Evolutionary conservation across 495 filamentous ascomycete genomes (phyloP).

Genomic region (Niebla homalea): DNA sequence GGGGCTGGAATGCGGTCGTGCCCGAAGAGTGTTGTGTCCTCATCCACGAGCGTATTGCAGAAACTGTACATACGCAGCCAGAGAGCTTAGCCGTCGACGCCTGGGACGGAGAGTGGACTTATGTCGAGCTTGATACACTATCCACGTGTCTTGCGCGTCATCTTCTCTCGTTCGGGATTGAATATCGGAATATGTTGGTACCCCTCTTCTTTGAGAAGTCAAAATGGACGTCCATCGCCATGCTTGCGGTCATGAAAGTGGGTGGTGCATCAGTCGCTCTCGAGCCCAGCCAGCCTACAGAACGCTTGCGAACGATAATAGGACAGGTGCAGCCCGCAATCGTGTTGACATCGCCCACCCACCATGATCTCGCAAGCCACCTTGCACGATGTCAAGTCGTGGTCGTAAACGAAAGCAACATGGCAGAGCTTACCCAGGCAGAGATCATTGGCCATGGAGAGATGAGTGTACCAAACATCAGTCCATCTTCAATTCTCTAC

Average conservation of each 20-base stretch:
- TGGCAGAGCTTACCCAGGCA: background rate
- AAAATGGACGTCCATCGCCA: conserved; percentile 29
- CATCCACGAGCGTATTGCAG: conserved; percentile 25
- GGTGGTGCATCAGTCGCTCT: conserved; percentile 24
- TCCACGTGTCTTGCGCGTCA: conserved; percentile 22
- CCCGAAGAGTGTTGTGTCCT: conserved; percentile 7
- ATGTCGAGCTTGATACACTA: conserved; percentile 20
- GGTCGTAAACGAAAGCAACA: background rate
- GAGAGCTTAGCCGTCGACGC: conserved; percentile 14
- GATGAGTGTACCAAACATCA: background rate
- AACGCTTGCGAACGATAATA: conserved; percentile 20
- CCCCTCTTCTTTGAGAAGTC: conserved; percentile 34
- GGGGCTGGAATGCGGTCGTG: conserved; percentile 5
- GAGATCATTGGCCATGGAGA: background rate
- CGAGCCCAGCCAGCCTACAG: conserved; percentile 24
- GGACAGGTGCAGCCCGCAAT: conserved; percentile 27
- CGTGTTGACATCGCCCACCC: conserved; percentile 25
- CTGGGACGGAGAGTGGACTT: conserved; percentile 19
- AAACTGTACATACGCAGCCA: conserved; percentile 11
- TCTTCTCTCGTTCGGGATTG: conserved; percentile 16
- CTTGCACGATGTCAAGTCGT: background rate
- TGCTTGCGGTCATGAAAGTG: conserved; percentile 32
- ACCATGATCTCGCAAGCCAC: background rate
- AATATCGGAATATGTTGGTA: conserved; percentile 22
- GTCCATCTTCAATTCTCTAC: conserved; percentile 22